Evolutionary conservation across 176 grass and related monocot species (phyloP), one percentile per base, ranked within the genome.

Genomic region (Oryza rufipogon): DNA sequence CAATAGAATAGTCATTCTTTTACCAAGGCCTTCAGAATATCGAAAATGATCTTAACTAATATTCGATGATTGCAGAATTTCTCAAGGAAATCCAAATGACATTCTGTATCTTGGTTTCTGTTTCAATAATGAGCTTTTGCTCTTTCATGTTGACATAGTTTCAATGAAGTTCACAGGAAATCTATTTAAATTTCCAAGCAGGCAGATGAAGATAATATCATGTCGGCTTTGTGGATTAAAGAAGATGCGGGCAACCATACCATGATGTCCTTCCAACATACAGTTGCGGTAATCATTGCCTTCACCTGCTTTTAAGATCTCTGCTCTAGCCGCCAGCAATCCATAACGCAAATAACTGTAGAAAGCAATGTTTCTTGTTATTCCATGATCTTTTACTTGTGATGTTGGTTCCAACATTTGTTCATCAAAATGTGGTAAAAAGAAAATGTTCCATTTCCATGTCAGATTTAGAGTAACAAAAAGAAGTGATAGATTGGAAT

Each of bases 341-440:
- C 96, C 96, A 82, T 94, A 98, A 90, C 81, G 96, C 83, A 98
- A 87, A 85, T 98, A 98, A 86, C 96, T 98, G 84, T 15, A 39
- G 74, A 74, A 75, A 77, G 83, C 16, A 83, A 68, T 48, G 66
- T 64, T 86, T 72, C 16, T 17, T 19, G 64, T 83, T 70, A 90
- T 64, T 36, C 2, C 52, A 23, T 51, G 39, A 34, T 74, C 68
- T 47, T 46, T 15, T 68, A 83, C 38, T 73, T 73, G 56, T 82
- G 23, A 77, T 80, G 61, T 42, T 17, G n/a, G 42, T 78, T 67
- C 54, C 63, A 75, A 80, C 3, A 85, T 3, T 70, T 71, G 36
- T 33, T 15, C 45, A 80, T 73, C 9, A 11, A 10, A 75, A 64
- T 80, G 71, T 46, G 22, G 78, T 46, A 8, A 41, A 41, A 41